Base-by-base conservation (phyloP, 2,329 filamentous ascomycete species). In the Paradendryphiella salina region DNA sequence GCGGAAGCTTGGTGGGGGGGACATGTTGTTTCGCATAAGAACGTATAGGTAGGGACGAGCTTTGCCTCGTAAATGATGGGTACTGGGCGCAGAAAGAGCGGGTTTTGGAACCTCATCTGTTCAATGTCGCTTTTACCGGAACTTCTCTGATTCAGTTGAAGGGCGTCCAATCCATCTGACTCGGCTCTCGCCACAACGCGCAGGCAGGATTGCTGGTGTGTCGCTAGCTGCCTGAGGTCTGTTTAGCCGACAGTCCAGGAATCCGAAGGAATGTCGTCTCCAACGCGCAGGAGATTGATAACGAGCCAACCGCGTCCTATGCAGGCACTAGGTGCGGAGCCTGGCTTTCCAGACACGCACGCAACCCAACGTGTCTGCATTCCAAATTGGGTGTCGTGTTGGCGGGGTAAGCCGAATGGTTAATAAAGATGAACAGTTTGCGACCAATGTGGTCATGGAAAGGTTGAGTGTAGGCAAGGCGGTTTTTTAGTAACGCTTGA, bases 401-500 rank as follows among this genome's bases (percentile, higher is more conserved):
- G 44, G 38, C 41, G 46, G 54, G 51, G 37, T 44, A 41, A 31
- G 37, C 40, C 43, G 40, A 33, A 45, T 32, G 35, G 35, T 42
- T 51, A 45, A 50, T 47, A n/a, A 54, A 14, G 39, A 47, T 45
- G 35, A 21, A 45, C 21, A 15, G 41, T 36, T 42, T 49, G 50
- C 42, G 28, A 42, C 50, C 50, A 45, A 50, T 51, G 47, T 42
- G 50, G 44, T 43, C 40, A 42, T 46, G 37, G 40, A 28, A 53
- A 38, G 36, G 40, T 23, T 29, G 48, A 36, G 14, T 36, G 43
- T 32, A 43, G 53, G 37, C 17, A 35, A 39, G 33, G 29, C 32
- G 34, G 56, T 54, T 51, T 54, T 52, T 52, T 59, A 56, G 54
- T 35, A 56, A 42, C 32, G 34, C 13, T 32, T 21, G 50, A 52